Evolutionary conservation across 1,139 yeast species (phyloP), one percentile per base, ranked within the genome.

Genomic region (Wickerhamomyces sp.): DNA sequence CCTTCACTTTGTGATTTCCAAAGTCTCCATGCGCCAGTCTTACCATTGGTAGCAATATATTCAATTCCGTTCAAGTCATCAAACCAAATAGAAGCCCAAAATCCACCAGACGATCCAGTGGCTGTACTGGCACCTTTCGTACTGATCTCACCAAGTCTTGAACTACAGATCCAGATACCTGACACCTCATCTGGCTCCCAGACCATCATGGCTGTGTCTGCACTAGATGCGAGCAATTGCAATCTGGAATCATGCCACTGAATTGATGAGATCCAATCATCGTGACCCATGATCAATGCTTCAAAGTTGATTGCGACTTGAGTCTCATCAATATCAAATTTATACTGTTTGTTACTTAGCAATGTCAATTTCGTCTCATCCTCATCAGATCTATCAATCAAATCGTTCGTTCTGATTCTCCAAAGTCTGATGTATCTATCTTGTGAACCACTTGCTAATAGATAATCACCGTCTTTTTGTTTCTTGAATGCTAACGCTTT

Each of bases 101-200:
- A 89, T 4, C 98, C 98, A 46, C 98, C 98, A 3, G 96, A 78
- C 0, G 98, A 85, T 10, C 99, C 99, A 0, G 98, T 91, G 4
- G 98, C 98, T 0, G 98, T 89, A 4, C 95, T 84, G 0, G 98
- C 96, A 48, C 99, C 99, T 59, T 91, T 91, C 33, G 88, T 82
- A 28, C 96, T 82, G 49, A 91, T 70, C 52, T 91, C 97, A 26
- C 99, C 99, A 21, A 93, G 63, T 51, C 97, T 67, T 22, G 80
- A 68, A 15, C 71, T 68, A 41, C 95, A 85, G 15, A 85, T 71
- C 98, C 98, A 93, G 33, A 91, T 81, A 3, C 96, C 97, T 4
- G 95, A 84, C 5, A 74, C 70, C 26, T 63, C 62, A 59, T 91
- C 97, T 51, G 95, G 91, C 51, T 81, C 82, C 98, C 98, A 93